Evolutionary conservation across 441 rosid species (phyloP).

Genomic region (Breynia disticha): DNA sequence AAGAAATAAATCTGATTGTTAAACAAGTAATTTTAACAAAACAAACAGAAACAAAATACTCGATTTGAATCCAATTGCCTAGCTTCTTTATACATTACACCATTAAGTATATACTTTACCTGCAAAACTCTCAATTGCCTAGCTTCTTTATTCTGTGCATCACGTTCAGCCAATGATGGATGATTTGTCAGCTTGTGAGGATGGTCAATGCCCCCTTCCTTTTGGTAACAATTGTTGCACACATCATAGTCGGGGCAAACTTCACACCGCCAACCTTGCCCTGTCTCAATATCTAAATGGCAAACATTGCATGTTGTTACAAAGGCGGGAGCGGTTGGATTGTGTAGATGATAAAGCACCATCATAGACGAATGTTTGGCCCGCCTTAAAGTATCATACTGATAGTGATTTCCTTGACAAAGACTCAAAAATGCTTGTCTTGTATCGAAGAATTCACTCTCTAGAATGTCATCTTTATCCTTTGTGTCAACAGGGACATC

Average conservation of each 20-base stretch:
- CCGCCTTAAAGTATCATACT: constrained; percentile 93
- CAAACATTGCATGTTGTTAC: constrained; percentile 86
- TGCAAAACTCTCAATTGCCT: constrained; percentile 83
- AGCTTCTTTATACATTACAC: no score
- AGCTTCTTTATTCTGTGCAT: constrained; percentile 98
- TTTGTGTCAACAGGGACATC: constrained; percentile 76
- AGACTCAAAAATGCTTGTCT: constrained; percentile 99
- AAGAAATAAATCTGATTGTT: no score
- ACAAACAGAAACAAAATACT: no score
- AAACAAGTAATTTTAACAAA: no score
- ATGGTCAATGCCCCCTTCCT: constrained; percentile 89
- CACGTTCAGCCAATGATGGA: constrained; percentile 88
- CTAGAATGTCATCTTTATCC: constrained; percentile 95
- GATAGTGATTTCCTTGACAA: constrained; percentile 99
- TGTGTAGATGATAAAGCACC: constrained; percentile 99
- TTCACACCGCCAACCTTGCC: constrained; percentile 99
- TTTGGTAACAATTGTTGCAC: constrained; percentile 79
- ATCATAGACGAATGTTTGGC: constrained; percentile 99
- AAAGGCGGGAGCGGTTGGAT: constrained; percentile 99
- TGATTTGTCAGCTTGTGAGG: constrained; percentile 97
- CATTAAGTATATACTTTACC: constrained; percentile 30
- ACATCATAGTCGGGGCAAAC: constrained; percentile 97
- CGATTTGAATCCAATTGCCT: no score
- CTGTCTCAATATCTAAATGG: constrained; percentile 91
- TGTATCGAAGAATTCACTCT: constrained; percentile 98